Evolutionary conservation across 2,329 filamentous ascomycete genomes (phyloP).

Genomic region (Aureobasidium sp.): DNA sequence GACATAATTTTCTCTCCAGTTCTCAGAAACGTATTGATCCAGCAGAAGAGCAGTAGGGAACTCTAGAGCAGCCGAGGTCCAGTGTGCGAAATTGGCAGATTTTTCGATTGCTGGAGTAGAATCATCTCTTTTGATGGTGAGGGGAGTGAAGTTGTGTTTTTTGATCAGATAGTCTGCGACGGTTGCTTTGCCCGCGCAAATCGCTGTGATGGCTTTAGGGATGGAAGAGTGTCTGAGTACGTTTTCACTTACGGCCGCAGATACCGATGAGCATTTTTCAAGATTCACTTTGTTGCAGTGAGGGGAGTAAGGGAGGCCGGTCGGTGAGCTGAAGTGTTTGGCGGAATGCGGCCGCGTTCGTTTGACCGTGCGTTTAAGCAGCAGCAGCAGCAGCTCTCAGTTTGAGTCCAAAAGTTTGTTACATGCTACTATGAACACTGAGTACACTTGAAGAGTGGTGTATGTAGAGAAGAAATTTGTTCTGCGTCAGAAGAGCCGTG

Average conservation of each 20-base stretch:
- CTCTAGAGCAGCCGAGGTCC: slow-evolving; percentile 13
- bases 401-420: no score
- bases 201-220: slow-evolving; percentile 49
- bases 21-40: slow-evolving; percentile 75
- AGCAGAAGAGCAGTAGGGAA: slow-evolving; percentile 62
- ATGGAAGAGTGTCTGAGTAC: slow-evolving; percentile 2
- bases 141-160: slow-evolving; percentile 71
- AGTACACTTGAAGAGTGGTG: no score
- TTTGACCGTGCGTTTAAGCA: background rate
- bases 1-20: slow-evolving; percentile 80
- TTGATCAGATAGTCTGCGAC: slow-evolving; percentile 82
- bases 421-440: no score
- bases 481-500: no score
- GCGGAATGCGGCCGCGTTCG: background rate
- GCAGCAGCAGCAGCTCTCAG: no score
- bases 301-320: background rate
- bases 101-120: slow-evolving; percentile 37
- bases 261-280: slow-evolving; percentile 68
- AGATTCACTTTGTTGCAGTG: no score
- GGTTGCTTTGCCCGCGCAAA: slow-evolving; percentile 87
- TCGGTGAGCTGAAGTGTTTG: background rate
- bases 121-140: slow-evolving; percentile 50
- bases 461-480: no score
- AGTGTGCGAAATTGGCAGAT: slow-evolving; percentile 33
- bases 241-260: slow-evolving; percentile 55